Evolutionary conservation across 73 alveolate genomes (phyloP).

Genomic region (Tetrahymena elliotti): DNA sequence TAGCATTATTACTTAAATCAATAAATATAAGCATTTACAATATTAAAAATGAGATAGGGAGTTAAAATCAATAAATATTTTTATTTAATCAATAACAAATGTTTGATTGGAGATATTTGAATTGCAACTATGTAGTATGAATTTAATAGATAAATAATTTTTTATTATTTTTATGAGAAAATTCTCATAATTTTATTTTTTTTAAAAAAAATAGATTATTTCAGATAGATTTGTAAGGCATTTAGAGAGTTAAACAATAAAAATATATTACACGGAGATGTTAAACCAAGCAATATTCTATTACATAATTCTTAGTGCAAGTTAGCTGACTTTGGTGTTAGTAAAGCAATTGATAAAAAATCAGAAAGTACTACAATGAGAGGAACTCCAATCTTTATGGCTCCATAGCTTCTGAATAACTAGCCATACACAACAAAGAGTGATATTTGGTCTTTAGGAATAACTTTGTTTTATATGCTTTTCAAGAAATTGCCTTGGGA

Average conservation of each 20-base stretch:
- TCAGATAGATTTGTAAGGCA: conserved; percentile 22
- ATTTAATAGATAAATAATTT: no score
- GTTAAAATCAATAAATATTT: no score
- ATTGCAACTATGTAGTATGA: no score
- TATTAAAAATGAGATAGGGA: no score
- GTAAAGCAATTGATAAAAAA: conserved; percentile 19
- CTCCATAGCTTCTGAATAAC: conserved; percentile 19
- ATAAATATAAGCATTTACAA: no score
- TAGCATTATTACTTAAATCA: no score
- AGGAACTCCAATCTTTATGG: conserved; percentile 36
- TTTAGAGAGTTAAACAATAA: conserved; percentile 5
- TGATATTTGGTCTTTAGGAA: conserved; percentile 43
- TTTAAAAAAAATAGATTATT: not conserved
- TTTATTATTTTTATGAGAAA: no score
- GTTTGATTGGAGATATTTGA: no score
- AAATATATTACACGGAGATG: conserved; percentile 30
- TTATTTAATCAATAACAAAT: no score
- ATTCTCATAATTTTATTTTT: not conserved
- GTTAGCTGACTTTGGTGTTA: conserved; percentile 39
- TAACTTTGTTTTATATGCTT: conserved; percentile 26
- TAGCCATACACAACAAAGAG: conserved; percentile 26
- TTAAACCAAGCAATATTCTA: conserved; percentile 24
- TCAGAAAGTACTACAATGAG: conserved; percentile 24
- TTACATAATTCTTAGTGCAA: conserved; percentile 13
- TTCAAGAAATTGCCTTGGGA: conserved; percentile 36